Evolutionary conservation across 176 grass and related monocot species (phyloP).

Genomic region (Oryza nivara): DNA sequence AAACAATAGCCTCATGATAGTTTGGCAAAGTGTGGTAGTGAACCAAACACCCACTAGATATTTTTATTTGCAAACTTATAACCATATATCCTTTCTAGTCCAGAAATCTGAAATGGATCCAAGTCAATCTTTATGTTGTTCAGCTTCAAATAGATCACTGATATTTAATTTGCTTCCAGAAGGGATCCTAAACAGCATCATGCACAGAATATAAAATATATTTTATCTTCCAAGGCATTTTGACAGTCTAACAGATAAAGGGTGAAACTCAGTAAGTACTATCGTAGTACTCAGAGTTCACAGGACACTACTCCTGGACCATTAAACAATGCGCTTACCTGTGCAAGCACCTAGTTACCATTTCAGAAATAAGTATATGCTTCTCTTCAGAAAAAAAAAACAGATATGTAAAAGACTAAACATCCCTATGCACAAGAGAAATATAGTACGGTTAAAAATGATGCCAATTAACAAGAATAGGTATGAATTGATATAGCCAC

Average conservation of each 20-base stretch:
- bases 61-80: neutral
- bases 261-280: neutral
- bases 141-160: neutral
- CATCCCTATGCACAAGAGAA: neutral
- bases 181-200: slow-evolving; percentile 1
- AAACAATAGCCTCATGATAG: no score
- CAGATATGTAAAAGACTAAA: neutral
- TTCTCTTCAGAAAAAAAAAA: neutral
- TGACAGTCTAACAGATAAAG: neutral
- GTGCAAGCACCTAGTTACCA: slow-evolving; percentile 12
- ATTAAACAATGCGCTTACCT: neutral
- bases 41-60: no score
- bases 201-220: neutral
- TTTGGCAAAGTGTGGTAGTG: no score
- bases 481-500: neutral
- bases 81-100: neutral
- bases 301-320: neutral
- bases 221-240: neutral
- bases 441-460: neutral
- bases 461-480: slow-evolving; percentile 2
- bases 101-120: neutral
- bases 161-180: neutral
- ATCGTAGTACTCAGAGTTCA: neutral
- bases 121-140: neutral
- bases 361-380: neutral